Conservation (phyloP, 2,329 filamentous ascomycete genomes). For the Davidsoniella neocaledoniae region DNA sequence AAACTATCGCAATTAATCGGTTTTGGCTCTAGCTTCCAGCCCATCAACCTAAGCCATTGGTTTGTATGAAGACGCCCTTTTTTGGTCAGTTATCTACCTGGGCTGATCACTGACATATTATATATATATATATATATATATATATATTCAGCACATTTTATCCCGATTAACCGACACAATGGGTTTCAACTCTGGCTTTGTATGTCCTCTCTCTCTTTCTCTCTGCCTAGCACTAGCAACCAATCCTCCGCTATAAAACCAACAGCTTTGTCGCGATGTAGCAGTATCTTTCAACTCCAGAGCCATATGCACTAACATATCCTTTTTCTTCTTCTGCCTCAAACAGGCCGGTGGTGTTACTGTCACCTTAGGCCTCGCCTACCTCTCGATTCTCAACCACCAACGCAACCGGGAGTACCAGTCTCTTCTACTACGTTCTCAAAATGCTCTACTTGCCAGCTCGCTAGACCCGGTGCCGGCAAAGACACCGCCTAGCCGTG, state of each 20-base stretch:
- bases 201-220: slow-evolving; percentile 26
- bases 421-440: slow-evolving; percentile 37
- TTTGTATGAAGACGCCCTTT: no score
- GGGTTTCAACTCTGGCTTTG: slow-evolving; percentile 61
- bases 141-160: not conserved
- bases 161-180: slow-evolving; percentile 25
- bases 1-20: no score
- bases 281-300: not conserved
- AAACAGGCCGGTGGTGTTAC: slow-evolving; percentile 56
- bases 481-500: slow-evolving; percentile 31
- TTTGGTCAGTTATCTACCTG: no score
- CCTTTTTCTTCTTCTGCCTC: not conserved
- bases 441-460: slow-evolving; percentile 35
- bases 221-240: not conserved
- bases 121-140: not conserved
- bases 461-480: slow-evolving; percentile 33
- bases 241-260: not conserved
- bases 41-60: no score
- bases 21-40: no score
- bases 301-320: not conserved
- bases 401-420: slow-evolving; percentile 48
- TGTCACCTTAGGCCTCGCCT: slow-evolving; percentile 56
- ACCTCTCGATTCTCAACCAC: slow-evolving; percentile 54
- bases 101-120: no score
- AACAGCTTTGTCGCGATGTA: not conserved